A percentile compares a stretch with the other conserved stretches of the same genome.
Conservation (phyloP, 2,329 filamentous ascomycete genomes). For the Pseudogymnoascus sp. region DNA sequence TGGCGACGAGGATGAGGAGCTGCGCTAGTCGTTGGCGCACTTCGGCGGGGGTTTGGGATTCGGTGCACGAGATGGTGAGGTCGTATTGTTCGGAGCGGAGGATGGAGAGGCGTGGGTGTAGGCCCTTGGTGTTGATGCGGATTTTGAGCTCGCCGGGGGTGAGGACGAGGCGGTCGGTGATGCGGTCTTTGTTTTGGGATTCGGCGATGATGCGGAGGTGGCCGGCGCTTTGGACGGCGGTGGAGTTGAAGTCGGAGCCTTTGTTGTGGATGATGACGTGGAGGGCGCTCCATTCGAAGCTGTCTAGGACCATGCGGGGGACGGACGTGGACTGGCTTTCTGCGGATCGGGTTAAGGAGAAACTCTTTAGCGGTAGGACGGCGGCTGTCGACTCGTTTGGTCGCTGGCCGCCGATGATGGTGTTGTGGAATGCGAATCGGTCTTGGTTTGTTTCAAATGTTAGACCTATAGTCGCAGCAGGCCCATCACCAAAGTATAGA, state of each 20-base stretch:
- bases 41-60: slow-evolving; percentile 54
- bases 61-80: slow-evolving; percentile 65
- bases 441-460: slow-evolving; percentile 69
- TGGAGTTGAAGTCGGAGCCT: slow-evolving; percentile 40
- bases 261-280: slow-evolving; percentile 64
- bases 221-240: slow-evolving; percentile 57
- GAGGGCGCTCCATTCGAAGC: slow-evolving; percentile 54
- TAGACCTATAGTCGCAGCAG: slow-evolving; percentile 58
- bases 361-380: slow-evolving; percentile 57
- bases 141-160: slow-evolving; percentile 65
- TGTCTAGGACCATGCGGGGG: slow-evolving; percentile 17
- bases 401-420: slow-evolving; percentile 54
- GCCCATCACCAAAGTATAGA: slow-evolving; percentile 36
- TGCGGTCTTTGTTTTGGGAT: slow-evolving; percentile 59
- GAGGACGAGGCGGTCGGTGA: slow-evolving; percentile 79
- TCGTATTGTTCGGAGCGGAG: slow-evolving; percentile 68
- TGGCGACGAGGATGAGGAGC: slow-evolving; percentile 33
- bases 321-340: slow-evolving; percentile 27
- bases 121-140: slow-evolving; percentile 38
- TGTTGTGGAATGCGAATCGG: slow-evolving; percentile 59
- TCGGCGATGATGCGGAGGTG: slow-evolving; percentile 66
- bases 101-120: slow-evolving; percentile 54
- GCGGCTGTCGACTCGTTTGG: slow-evolving; percentile 54
- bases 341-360: slow-evolving; percentile 51
- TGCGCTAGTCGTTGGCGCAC: slow-evolving; percentile 53